These are phyloP conservation scores for Diaporthe velutina DNA, from an alignment of 2,329 filamentous ascomycete species.

Conservation along the genomic window DNA sequence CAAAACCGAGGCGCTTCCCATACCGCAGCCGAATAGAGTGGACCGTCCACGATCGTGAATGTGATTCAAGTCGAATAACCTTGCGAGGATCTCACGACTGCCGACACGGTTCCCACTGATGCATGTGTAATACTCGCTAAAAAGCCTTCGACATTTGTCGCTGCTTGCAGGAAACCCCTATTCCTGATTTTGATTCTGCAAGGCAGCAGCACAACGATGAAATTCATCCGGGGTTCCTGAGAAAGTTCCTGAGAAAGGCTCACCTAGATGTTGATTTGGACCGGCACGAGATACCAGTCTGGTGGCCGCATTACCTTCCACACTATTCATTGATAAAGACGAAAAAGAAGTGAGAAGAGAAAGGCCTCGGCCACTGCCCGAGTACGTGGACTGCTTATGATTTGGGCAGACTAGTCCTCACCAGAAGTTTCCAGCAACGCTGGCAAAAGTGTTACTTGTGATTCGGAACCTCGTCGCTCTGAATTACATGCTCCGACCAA, in stretches of 20 bases:
- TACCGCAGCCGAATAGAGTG: not conserved
- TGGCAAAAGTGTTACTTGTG: not conserved
- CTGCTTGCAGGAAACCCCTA: not conserved
- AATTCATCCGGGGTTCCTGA: not conserved
- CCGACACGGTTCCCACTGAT: not conserved
- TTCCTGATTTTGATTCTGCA: not conserved
- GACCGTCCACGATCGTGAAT: not conserved
- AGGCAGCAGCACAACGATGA: not conserved
- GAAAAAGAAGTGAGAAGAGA: not conserved
- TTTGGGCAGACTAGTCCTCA: not conserved
- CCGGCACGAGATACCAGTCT: not conserved
- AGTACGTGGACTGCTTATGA: no score
- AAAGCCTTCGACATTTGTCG: not conserved
- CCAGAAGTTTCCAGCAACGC: not conserved
- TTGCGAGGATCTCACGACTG: not conserved
- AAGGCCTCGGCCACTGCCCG: not conserved
- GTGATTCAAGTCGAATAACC: not conserved
- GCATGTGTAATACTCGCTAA: not conserved
- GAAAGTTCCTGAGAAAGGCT: not conserved
- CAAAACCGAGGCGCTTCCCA: not conserved
- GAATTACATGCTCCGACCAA: not conserved
- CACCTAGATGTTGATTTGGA: not conserved
- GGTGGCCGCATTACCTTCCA: no score
- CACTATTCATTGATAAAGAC: not conserved
- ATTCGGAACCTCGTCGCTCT: not conserved